Evolutionary conservation across 495 filamentous ascomycete genomes (phyloP), one percentile per base, ranked within the genome.

Genomic region (Hypoxylon trugodes): DNA sequence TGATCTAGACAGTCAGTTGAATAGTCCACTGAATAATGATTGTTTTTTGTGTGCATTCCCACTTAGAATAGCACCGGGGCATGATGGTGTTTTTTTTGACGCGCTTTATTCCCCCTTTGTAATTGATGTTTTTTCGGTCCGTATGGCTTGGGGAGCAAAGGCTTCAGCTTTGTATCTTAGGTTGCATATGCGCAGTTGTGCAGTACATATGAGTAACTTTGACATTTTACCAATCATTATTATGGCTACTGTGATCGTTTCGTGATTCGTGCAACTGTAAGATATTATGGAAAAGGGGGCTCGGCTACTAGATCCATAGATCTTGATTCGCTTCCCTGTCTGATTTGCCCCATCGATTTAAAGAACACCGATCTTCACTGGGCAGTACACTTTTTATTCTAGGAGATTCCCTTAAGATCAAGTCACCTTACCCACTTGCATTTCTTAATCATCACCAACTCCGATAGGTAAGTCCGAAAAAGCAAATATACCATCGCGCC

Each of bases 81-180:
- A 61, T 51, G 56, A 54, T 26, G 18, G 47, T 57, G 50, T 49
- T 32, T 40, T 57, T 67, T 61, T 56, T 28, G 46, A 46, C 38
- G 21, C 37, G 63, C 41, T 61, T 61, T 48, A 67, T 67, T 67
- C 64, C 64, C 64, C 58, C 57, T 40, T 66, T 56, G 62, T 56
- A 66, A 56, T 67, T 55, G 45, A 50, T 57, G 30, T 40, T 40
- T 61, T 61, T 67, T 56, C 47, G 26, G 64, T 48, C 46, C n/a
- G n/a, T 12, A 22, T 26, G 52, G 42, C 47, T 58, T n/a, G 10
- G 36, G 56, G 33, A 36, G 13, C n/a, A 13, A 28, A 46, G 63
- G 50, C 51, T 67, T 58, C 51, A n/a, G n/a, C n/a, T 47, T 52
- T 67, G 64, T 67, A 67, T 67, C 47, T 67, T 67, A 67, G 5